Conservation (phyloP, 75 land plant species). For the Isoetes taiwanensis region DNA sequence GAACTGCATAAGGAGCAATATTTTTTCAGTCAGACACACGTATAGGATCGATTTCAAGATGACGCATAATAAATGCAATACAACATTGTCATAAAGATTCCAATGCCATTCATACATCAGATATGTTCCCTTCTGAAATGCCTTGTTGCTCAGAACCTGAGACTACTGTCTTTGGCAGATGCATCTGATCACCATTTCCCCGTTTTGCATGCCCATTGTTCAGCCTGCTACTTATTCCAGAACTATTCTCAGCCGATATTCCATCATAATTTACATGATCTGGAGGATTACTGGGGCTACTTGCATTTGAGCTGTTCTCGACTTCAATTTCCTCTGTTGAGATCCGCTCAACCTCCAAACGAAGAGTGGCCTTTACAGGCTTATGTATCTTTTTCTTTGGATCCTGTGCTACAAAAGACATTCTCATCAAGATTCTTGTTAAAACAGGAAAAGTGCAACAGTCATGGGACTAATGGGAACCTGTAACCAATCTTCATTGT, state of each 20-base stretch:
- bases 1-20: conserved; percentile 65
- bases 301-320: conserved; percentile 31
- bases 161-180: no score
- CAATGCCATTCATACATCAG: no score
- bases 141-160: no score
- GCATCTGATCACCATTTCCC: no score
- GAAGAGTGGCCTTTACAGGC: conserved; percentile 78
- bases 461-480: conserved; percentile 14
- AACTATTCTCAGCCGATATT: no score
- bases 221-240: conserved; percentile 54
- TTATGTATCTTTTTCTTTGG: conserved; percentile 86
- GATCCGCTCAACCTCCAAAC: conserved; percentile 77
- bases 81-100: no score
- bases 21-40: no score
- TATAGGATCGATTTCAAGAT: no score
- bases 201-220: no score
- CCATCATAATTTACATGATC: neutral
- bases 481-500: conserved; percentile 86
- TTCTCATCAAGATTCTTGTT: neutral
- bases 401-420: conserved; percentile 33
- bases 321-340: conserved; percentile 30
- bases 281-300: neutral
- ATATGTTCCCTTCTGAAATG: no score
- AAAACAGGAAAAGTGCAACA: no score
- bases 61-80: no score